Percentiles rank a stretch among this genome's conserved stretches.
phyloP scores from a whole-genome alignment of 164 flowering plant genomes.

The Chloranthus sessilifolius region DNA sequence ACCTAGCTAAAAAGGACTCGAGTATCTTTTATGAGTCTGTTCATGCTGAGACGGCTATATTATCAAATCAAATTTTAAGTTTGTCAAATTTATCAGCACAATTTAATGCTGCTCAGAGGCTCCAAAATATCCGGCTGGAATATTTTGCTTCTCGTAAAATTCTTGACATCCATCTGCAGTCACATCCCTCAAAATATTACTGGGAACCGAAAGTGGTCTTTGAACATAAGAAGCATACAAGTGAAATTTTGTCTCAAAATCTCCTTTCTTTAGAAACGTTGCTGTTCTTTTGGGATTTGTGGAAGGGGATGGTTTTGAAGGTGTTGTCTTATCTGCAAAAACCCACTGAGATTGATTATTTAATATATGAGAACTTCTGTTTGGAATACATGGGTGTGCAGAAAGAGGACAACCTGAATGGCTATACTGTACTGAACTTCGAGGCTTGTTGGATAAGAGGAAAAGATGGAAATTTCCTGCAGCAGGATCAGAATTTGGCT shows the following conservation, averaged over 20 bases:
- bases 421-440: constrained; percentile 27
- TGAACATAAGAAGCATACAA: constrained; percentile 17
- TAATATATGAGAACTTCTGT: constrained; percentile 32
- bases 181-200: constrained; percentile 23
- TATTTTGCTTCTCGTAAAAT: constrained; percentile 38
- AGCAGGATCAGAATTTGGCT: constrained; percentile 17
- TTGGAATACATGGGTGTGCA: constrained; percentile 50
- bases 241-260: constrained; percentile 16
- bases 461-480: constrained; percentile 13
- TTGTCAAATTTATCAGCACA: constrained; percentile 20
- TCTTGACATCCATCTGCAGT: constrained; percentile 40
- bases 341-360: not conserved
- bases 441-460: constrained; percentile 46
- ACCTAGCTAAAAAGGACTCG: constrained; percentile 25
- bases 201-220: constrained; percentile 28
- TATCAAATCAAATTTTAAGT: constrained; percentile 25
- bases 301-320: constrained; percentile 28
- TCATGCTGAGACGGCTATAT: constrained; percentile 25
- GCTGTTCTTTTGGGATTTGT: constrained; percentile 44
- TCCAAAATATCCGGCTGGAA: constrained; percentile 30
- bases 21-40: constrained; percentile 23
- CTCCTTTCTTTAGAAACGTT: constrained; percentile 35
- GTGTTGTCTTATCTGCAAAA: constrained; percentile 27
- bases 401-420: constrained; percentile 14
- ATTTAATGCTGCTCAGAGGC: constrained; percentile 22